A percentile compares a stretch with the other conserved stretches of the same genome.
Evolutionary conservation across 768 basidiomycete species (phyloP).

Genomic region (Lentinula edodes): DNA sequence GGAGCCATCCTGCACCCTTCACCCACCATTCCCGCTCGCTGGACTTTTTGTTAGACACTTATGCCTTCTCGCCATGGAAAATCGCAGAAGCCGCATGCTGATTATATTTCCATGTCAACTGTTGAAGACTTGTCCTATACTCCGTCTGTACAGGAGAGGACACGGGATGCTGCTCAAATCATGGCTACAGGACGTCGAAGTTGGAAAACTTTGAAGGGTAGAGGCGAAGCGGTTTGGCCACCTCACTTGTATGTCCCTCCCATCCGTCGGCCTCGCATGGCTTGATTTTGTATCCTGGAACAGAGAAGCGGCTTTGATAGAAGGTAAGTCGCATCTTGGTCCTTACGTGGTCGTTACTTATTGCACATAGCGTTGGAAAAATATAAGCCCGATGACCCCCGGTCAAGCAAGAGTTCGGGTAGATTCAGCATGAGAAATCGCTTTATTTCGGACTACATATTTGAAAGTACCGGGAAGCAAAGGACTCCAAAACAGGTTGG

Average conservation of each 20-base stretch:
- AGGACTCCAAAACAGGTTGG: constrained; percentile 57
- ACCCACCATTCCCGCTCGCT: constrained; percentile 2
- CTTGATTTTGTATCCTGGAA: not conserved
- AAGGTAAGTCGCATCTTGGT: constrained; percentile 30
- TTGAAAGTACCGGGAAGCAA: constrained; percentile 40
- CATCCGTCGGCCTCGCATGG: not conserved
- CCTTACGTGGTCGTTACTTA: not conserved
- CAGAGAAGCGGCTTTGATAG: constrained; percentile 46
- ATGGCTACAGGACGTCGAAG: constrained; percentile 41
- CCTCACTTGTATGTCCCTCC: constrained; percentile 32
- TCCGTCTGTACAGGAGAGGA: constrained; percentile 30
- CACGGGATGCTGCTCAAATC: constrained; percentile 24
- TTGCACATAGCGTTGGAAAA: constrained; percentile 36
- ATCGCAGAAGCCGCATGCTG: constrained; percentile 14
- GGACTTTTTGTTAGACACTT: not conserved
- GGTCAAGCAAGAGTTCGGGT: constrained; percentile 43
- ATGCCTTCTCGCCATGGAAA: constrained; percentile 2
- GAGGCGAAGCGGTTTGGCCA: constrained; percentile 53
- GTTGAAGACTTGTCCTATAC: constrained; percentile 37
- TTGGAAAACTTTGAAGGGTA: constrained; percentile 51
- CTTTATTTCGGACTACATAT: constrained; percentile 57
- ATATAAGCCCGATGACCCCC: constrained; percentile 44
- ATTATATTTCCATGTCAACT: constrained; percentile 29
- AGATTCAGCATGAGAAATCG: constrained; percentile 57
- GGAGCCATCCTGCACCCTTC: not conserved